These are phyloP conservation scores for Leishmania amazonensis DNA, from an alignment of 208 protist genomes.

Conservation along the genomic window DNA sequence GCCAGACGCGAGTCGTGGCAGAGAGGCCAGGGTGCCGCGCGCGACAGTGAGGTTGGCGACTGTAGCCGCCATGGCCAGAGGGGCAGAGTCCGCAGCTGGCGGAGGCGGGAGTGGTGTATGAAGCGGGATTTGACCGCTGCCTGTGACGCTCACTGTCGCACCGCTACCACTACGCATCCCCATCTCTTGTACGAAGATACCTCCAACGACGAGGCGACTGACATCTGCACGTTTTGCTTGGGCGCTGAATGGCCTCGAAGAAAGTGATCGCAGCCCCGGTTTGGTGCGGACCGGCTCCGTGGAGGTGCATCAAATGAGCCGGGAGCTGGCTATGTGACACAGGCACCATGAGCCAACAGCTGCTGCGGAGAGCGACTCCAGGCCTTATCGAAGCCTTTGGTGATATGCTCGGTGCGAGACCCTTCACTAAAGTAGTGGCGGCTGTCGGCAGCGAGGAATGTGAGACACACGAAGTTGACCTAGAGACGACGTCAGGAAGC, in stretches of 20 bases:
- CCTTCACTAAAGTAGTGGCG: background rate
- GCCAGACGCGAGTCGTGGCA: background rate
- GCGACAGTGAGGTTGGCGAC: background rate
- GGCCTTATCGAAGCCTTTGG: background rate
- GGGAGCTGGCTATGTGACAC: conserved; percentile 11
- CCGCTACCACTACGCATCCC: background rate
- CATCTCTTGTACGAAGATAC: background rate
- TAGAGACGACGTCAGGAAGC: too few species aligned
- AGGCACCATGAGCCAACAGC: conserved; percentile 4
- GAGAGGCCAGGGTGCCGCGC: background rate
- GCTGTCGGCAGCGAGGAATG: background rate
- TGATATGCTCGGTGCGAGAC: background rate
- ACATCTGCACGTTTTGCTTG: conserved; percentile 10
- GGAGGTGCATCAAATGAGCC: background rate
- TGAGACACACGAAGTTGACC: background rate
- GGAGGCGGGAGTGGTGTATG: background rate
- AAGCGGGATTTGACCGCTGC: background rate
- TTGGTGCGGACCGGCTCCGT: conserved; percentile 11
- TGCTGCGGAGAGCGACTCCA: background rate
- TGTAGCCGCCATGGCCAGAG: background rate
- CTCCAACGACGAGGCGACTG: background rate
- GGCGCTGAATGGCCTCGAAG: conserved; percentile 16
- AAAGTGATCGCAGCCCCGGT: conserved; percentile 8
- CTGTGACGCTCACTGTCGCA: background rate
- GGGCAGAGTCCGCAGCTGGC: background rate